Conservation (phyloP, 306 rosid species). For the Vigna angularis region DNA sequence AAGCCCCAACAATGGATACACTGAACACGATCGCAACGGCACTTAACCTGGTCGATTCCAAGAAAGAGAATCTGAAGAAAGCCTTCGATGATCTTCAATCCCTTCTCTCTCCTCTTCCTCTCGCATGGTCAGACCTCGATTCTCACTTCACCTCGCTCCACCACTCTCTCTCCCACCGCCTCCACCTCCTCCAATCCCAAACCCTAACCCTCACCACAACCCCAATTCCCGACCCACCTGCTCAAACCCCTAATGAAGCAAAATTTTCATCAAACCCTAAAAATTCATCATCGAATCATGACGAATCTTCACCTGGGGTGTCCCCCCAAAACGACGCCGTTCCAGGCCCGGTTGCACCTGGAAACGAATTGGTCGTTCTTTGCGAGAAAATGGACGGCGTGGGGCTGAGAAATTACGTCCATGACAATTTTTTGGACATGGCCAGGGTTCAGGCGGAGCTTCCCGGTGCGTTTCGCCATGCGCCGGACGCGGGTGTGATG, state of each 20-base stretch:
- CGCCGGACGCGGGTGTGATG: slow-evolving; percentile 62
- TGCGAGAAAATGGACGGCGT: slow-evolving; percentile 72
- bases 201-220: slow-evolving; percentile 3
- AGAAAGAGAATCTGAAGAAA: slow-evolving; percentile 65
- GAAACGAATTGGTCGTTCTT: slow-evolving; percentile 51
- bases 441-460: slow-evolving; percentile 57
- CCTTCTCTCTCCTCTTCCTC: slow-evolving; percentile 55
- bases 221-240: neutral
- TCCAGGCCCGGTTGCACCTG: slow-evolving; percentile 38
- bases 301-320: slow-evolving; percentile 4
- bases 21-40: slow-evolving; percentile 62
- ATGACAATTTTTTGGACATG: slow-evolving; percentile 45
- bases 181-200: slow-evolving; percentile 56
- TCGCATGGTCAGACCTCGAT: slow-evolving; percentile 73
- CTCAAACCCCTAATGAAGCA: neutral
- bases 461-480: slow-evolving; percentile 51
- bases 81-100: slow-evolving; percentile 78
- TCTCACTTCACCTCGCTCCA: slow-evolving; percentile 65
- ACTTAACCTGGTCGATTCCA: slow-evolving; percentile 57
- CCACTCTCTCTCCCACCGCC: slow-evolving; percentile 54
- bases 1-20: slow-evolving; percentile 47
- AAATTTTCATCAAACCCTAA: neutral
- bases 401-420: slow-evolving; percentile 65
- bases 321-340: slow-evolving; percentile 20
- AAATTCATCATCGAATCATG: slow-evolving; percentile 8